Base-by-base conservation (phyloP, 345 rosid genomes). In the Linum usitatissimum region DNA sequence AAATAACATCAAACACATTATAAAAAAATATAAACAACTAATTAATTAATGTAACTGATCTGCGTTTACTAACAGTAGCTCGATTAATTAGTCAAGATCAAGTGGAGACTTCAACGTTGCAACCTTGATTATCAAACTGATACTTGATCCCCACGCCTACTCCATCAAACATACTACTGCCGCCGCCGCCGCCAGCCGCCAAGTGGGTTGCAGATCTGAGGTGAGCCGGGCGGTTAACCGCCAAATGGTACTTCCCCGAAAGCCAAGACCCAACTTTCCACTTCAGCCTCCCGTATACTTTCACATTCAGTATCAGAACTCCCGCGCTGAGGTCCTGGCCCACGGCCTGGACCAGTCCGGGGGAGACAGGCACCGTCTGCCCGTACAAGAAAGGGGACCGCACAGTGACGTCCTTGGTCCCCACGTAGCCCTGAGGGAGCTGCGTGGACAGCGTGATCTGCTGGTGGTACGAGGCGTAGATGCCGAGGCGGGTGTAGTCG, bases 201-300 rank as follows among this genome's bases (percentile, higher is more conserved):
- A 34, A 7, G 38, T 34, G 38, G 8, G 57, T 75, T 3, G 73
- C 68, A 14, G 66, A 55, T 2, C 38, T 55, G 60, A 88, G 57
- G 59, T 67, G 75, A 2, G 86, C 85, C 0, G 96, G 96, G 66
- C 98, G 88, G 30, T 73, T 85, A 5, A 71, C 87, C 3, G 69
- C 73, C 57, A 92, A 42, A 2, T 64, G 84, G 66, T 91, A 91
- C 64, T 60, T 64, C 2, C 93, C 84, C 0, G 96, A 86, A 30
- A 84, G 60, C 88, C 87, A 86, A 5, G 95, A 70, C 2, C 98
- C 98, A 6, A 88, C 90, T 60, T 80, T 88, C 90, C 88, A 91
- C 68, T 67, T 83, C 40, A 86, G 60, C 21, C 53, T 66, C 19
- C 95, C 96, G 0, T 78, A 75, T 23, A 83, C 67, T 76, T 79